These are phyloP conservation scores for Ophiostoma sp. DNA, from an alignment of 2,329 filamentous ascomycete genomes.

Conservation along the genomic window DNA sequence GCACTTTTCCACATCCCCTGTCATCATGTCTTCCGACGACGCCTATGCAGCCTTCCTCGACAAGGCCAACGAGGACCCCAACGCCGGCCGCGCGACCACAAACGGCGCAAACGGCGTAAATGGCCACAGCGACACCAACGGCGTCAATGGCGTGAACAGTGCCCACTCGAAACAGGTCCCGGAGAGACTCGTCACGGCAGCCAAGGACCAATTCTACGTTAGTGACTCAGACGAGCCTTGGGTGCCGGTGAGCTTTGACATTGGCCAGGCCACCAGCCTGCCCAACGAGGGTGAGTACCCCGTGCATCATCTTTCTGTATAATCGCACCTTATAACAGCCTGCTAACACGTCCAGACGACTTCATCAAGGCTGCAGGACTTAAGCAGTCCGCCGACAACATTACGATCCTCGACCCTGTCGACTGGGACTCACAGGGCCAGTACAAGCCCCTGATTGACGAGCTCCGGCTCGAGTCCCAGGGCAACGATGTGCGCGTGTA, in stretches of 20 bases:
- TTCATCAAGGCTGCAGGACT: slow-evolving; percentile 68
- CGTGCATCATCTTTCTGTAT: background rate
- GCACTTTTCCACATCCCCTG: slow-evolving; percentile 34
- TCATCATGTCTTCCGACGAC: slow-evolving; percentile 71
- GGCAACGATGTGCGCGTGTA: slow-evolving; percentile 75
- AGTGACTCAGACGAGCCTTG: slow-evolving; percentile 88
- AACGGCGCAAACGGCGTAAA: slow-evolving; percentile 31
- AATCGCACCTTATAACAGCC: background rate
- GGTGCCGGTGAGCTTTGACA: slow-evolving; percentile 69
- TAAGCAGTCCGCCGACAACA: slow-evolving; percentile 51
- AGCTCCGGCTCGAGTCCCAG: slow-evolving; percentile 63
- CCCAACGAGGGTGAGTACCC: slow-evolving; percentile 59
- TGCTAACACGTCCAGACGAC: slow-evolving; percentile 52
- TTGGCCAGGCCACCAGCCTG: slow-evolving; percentile 50
- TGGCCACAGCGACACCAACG: slow-evolving; percentile 21
- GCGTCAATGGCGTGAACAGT: background rate
- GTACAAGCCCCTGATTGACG: slow-evolving; percentile 69
- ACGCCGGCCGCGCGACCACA: slow-evolving; percentile 51
- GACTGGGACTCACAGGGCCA: slow-evolving; percentile 73
- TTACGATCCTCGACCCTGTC: slow-evolving; percentile 65
- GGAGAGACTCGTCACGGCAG: slow-evolving; percentile 51
- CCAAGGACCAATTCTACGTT: slow-evolving; percentile 64
- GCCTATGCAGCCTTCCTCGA: slow-evolving; percentile 83
- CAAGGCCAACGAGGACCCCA: slow-evolving; percentile 80
- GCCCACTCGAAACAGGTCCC: slow-evolving; percentile 52